Evolutionary conservation across 2,329 filamentous ascomycete species (phyloP).

Genomic region (Epichloe sp.): DNA sequence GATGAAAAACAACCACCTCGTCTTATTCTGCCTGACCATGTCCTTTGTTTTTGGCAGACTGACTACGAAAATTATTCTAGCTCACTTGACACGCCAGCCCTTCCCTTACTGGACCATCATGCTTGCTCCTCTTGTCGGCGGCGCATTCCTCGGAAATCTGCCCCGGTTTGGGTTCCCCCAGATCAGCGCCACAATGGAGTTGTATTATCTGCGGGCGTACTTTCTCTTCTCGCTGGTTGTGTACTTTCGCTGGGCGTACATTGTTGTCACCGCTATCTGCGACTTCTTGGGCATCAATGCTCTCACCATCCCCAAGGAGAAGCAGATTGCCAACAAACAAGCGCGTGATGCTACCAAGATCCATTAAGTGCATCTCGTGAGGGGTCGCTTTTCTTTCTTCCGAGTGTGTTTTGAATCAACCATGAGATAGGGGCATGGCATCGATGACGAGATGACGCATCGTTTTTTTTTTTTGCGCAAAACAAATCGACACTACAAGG

Average conservation of each 20-base stretch:
- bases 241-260: constrained; percentile 85
- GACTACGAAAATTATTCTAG: constrained; percentile 98
- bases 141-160: constrained; percentile 71
- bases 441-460: too few species aligned
- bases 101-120: constrained; percentile 97
- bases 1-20: constrained; percentile 71
- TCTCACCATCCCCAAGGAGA: constrained; percentile 63
- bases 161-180: constrained; percentile 60
- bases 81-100: constrained; percentile 81
- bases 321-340: constrained; percentile 41
- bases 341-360: constrained; percentile 26
- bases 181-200: constrained; percentile 53
- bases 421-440: too few species aligned
- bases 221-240: constrained; percentile 71
- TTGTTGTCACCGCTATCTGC: constrained; percentile 87
- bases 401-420: too few species aligned
- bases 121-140: constrained; percentile 73
- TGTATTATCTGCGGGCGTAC: constrained; percentile 74
- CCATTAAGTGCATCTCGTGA: constrained; percentile 12
- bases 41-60: constrained; percentile 96
- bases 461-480: too few species aligned
- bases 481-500: too few species aligned
- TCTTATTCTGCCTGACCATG: constrained; percentile 85
- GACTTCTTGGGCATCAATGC: constrained; percentile 88
- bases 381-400: not conserved